Evolutionary conservation across 768 basidiomycete genomes (phyloP).

Genomic region (Boletales sp.): DNA sequence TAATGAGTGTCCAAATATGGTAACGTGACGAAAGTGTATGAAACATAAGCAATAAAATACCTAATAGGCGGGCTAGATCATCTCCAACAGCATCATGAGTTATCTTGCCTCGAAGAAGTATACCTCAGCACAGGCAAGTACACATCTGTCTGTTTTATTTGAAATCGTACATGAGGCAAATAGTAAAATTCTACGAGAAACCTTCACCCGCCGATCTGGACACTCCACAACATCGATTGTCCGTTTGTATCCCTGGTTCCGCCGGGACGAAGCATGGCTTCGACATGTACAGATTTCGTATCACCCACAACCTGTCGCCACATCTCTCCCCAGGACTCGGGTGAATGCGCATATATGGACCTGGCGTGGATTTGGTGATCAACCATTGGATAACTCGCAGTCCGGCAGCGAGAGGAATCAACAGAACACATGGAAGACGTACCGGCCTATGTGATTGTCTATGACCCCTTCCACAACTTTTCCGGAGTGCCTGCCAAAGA

Average conservation of each 20-base stretch:
- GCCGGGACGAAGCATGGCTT: neutral
- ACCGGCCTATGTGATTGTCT: constrained; percentile 22
- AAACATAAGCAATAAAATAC: too few species aligned
- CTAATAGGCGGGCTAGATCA: too few species aligned
- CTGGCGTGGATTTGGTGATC: too few species aligned
- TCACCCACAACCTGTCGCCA: constrained; percentile 23
- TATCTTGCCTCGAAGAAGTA: neutral
- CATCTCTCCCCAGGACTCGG: constrained; percentile 25
- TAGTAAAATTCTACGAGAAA: neutral
- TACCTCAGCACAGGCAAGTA: neutral
- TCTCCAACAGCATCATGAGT: neutral
- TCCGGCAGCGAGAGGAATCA: constrained; percentile 8
- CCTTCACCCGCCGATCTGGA: neutral
- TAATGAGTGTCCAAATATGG: too few species aligned
- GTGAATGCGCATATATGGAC: constrained; percentile 20
- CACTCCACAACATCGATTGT: neutral
- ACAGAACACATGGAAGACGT: neutral
- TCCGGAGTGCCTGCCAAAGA: constrained; percentile 35
- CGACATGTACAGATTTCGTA: neutral
- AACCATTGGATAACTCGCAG: too few species aligned
- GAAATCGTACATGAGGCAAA: too few species aligned
- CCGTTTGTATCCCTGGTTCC: neutral
- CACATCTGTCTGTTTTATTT: too few species aligned
- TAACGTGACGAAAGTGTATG: too few species aligned
- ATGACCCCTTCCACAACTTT: constrained; percentile 21